Conservation (phyloP, 2,329 filamentous ascomycete genomes). For the Lachnellula hyalina region DNA sequence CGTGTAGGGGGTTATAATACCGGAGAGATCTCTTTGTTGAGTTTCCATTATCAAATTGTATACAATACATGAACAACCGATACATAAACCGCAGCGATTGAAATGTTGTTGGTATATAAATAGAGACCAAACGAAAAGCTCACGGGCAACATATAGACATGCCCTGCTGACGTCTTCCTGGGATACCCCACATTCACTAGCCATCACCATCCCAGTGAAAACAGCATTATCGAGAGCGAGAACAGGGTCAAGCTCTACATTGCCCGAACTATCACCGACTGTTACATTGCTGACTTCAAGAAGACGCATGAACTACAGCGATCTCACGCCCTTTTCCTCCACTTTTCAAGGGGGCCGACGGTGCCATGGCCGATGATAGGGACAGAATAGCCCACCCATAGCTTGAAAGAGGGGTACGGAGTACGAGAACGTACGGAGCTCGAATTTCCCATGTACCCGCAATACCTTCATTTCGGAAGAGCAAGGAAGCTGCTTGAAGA, state of each 20-base stretch:
- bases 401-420: not conserved
- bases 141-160: not conserved
- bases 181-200: not conserved
- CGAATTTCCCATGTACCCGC: not conserved
- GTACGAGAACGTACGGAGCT: not conserved
- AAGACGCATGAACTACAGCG: not conserved
- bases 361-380: not conserved
- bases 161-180: not conserved
- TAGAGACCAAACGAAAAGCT: not conserved
- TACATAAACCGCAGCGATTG: too few relatives aligned
- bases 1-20: too few relatives aligned
- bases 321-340: not conserved
- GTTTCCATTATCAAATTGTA: too few relatives aligned
- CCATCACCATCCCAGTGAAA: not conserved
- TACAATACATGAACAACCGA: too few relatives aligned
- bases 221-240: not conserved
- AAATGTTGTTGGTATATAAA: too few relatives aligned
- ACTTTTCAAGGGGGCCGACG: not conserved
- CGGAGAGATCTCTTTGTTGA: too few relatives aligned
- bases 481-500: too few relatives aligned
- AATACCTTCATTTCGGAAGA: not conserved
- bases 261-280: not conserved
- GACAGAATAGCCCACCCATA: not conserved
- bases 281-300: not conserved
- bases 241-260: not conserved